Percentiles rank a stretch among this genome's conserved stretches.
These are phyloP conservation scores for Dothiorella sarmentorum DNA, from an alignment of 2,329 filamentous ascomycete genomes.

Conservation along the genomic window DNA sequence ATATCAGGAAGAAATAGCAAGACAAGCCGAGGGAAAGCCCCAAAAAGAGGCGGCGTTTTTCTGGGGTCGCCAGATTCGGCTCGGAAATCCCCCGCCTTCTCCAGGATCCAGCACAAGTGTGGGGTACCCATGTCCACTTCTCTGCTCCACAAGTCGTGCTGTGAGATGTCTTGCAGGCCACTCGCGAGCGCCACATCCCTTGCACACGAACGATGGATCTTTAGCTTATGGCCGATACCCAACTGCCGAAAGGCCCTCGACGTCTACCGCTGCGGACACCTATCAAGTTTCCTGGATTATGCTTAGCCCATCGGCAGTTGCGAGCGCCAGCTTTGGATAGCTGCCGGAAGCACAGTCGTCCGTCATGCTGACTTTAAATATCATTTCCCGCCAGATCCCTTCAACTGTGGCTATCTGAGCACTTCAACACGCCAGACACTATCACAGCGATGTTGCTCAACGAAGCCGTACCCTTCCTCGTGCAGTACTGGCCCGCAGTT, in stretches of 20 bases:
- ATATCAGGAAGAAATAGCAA: neutral
- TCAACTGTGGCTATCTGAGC: neutral
- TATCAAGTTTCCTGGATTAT: slow-evolving; percentile 4
- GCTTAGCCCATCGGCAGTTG: slow-evolving; percentile 2
- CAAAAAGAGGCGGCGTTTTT: neutral
- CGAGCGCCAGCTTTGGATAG: neutral
- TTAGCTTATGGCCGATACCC: slow-evolving; percentile 5
- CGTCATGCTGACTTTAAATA: neutral
- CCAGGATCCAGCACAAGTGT: neutral
- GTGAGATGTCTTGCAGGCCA: neutral
- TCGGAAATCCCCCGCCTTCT: neutral
- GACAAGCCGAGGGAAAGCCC: neutral
- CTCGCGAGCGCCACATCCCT: neutral
- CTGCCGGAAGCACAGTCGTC: neutral
- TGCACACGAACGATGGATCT: neutral
- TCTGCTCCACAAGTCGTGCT: neutral
- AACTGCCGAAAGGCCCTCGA: slow-evolving; percentile 9
- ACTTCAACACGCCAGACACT: slow-evolving; percentile 12
- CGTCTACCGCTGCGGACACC: neutral
- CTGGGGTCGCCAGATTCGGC: neutral
- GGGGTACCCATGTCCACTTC: neutral
- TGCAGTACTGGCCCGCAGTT: slow-evolving; percentile 42
- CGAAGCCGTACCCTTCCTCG: slow-evolving; percentile 33
- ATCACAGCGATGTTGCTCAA: slow-evolving; percentile 33
- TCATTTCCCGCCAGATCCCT: neutral